A percentile compares a stretch with the other conserved stretches of the same genome.
These are phyloP conservation scores for Trichoderma endophyticum DNA, from an alignment of 2,329 filamentous ascomycete species.

Conservation along the genomic window DNA sequence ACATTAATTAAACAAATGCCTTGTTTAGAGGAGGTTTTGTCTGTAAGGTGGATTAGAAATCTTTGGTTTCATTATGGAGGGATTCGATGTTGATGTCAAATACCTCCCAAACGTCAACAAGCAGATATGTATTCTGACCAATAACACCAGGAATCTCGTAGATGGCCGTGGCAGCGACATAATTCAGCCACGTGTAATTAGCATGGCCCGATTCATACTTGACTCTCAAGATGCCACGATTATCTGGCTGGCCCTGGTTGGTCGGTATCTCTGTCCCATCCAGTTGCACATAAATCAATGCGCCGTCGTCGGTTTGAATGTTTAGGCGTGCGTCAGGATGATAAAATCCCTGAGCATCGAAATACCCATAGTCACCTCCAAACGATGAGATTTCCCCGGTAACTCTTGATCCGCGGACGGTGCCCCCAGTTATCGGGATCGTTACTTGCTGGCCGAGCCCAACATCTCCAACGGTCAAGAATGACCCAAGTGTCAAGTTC, in stretches of 20 bases:
- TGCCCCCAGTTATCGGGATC: background rate
- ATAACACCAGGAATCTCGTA: background rate
- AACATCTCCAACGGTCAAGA: background rate
- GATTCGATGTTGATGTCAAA: background rate
- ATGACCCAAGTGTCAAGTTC: background rate
- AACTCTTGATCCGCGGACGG: background rate
- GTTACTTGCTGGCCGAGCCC: background rate
- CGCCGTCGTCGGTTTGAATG: background rate
- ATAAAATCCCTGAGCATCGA: background rate
- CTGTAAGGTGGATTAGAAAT: background rate
- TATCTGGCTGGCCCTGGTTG: no score
- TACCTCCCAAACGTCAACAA: background rate
- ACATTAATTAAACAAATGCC: background rate
- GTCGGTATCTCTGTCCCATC: no score
- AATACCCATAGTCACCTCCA: background rate
- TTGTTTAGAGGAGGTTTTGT: background rate
- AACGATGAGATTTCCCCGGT: background rate
- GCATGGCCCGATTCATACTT: background rate
- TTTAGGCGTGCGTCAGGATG: background rate
- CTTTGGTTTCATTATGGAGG: background rate
- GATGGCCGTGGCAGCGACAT: background rate
- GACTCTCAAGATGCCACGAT: background rate
- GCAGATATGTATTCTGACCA: background rate
- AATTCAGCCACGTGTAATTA: background rate
- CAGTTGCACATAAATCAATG: background rate